Conservation (phyloP, 129 eudicot genomes). For the Logfia minima region DNA sequence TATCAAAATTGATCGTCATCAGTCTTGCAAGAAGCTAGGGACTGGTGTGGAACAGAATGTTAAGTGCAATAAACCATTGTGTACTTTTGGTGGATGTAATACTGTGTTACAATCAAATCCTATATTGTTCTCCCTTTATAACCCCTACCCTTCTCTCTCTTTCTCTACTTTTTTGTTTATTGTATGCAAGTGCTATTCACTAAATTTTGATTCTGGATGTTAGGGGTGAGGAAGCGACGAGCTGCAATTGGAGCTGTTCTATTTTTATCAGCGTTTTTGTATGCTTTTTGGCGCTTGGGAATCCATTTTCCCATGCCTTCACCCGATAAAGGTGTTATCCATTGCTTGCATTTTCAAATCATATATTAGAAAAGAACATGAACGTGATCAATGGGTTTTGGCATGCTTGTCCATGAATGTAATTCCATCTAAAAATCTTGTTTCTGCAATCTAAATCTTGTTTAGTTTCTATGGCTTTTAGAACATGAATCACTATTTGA, state of each 20-base stretch:
- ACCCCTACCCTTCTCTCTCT: neutral
- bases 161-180: neutral
- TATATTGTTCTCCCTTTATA: neutral
- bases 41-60: constrained; percentile 1
- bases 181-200: neutral
- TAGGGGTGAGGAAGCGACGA: constrained; percentile 89
- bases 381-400: constrained; percentile 9
- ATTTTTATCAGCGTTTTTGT: constrained; percentile 72
- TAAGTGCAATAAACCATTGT: neutral
- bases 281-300: constrained; percentile 98
- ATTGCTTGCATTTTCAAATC: constrained; percentile 1
- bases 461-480: neutral
- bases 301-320: constrained; percentile 99
- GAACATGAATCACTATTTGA: constrained; percentile 7
- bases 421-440: too few species aligned
- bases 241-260: constrained; percentile 91
- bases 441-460: constrained; percentile 1
- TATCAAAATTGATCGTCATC: neutral
- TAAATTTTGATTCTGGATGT: constrained; percentile 19
- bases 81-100: neutral
- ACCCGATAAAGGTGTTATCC: constrained; percentile 83
- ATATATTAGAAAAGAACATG: neutral
- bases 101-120: neutral
- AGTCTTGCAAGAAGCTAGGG: constrained; percentile 4
- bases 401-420: neutral